Conservation (phyloP, 2,329 filamentous ascomycete genomes). For the Thelonectria olida region DNA sequence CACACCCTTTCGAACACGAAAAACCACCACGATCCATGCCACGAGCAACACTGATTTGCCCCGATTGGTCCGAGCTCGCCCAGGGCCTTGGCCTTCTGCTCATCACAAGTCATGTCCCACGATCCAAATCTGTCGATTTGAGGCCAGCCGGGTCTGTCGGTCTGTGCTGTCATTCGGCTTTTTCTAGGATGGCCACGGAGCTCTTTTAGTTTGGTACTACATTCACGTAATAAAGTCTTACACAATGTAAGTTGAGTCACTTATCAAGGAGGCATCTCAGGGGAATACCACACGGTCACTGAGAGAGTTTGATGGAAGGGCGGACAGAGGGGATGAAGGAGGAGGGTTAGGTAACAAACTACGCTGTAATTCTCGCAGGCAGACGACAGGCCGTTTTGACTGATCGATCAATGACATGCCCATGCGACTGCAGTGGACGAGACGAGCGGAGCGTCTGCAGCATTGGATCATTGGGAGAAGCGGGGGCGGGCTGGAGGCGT, state of each 20-base stretch:
- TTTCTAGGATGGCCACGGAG: constrained; percentile 7
- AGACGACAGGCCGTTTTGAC: constrained; percentile 10
- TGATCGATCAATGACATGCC: constrained; percentile 12
- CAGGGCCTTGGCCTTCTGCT: constrained; percentile 28
- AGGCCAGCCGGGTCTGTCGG: not conserved
- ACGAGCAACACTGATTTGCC: constrained; percentile 35
- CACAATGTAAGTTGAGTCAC: constrained; percentile 6
- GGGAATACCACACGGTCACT: constrained; percentile 12
- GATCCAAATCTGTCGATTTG: constrained; percentile 17
- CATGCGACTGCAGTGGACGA: constrained; percentile 16
- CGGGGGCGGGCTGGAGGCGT: constrained; percentile 33
- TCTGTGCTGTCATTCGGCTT: constrained; percentile 13
- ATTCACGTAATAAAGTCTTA: constrained; percentile 19
- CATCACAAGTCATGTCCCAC: constrained; percentile 24
- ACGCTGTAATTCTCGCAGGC: not conserved
- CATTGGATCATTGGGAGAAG: constrained; percentile 17
- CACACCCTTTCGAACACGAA: constrained; percentile 15
- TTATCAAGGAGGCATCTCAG: constrained; percentile 9
- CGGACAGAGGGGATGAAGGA: not conserved
- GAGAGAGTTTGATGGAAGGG: not conserved
- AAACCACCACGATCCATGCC: constrained; percentile 26
- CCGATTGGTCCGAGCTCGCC: constrained; percentile 36
- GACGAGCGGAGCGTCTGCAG: constrained; percentile 26
- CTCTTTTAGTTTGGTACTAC: constrained; percentile 15
- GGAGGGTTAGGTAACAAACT: constrained; percentile 8